phyloP scores from a whole-genome alignment of 352 stramenopile genomes.

The Pythium volutum region DNA sequence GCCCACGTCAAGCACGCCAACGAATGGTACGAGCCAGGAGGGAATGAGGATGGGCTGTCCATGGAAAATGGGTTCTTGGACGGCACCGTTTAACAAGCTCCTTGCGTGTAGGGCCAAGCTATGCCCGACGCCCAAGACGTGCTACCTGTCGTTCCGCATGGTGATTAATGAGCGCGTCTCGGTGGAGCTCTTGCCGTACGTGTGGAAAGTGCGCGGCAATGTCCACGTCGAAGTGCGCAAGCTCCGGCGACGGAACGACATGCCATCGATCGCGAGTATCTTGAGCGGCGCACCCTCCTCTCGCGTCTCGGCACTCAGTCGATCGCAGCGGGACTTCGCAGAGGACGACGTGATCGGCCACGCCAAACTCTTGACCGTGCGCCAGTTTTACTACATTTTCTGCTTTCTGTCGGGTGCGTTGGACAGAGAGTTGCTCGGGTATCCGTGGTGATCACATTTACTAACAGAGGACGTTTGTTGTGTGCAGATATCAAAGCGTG shows the following conservation, averaged over 20 bases:
- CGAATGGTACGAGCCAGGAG: constrained; percentile 50
- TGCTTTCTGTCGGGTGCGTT: constrained; percentile 60
- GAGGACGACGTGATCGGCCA: constrained; percentile 46
- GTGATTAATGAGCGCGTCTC: constrained; percentile 63
- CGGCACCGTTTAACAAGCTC: background rate
- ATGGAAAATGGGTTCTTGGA: no score
- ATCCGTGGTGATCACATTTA: constrained; percentile 4
- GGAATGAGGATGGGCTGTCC: background rate
- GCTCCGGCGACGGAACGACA: constrained; percentile 47
- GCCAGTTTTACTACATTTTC: constrained; percentile 83
- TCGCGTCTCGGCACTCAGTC: background rate
- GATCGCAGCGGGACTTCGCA: background rate
- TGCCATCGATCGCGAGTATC: constrained; percentile 24
- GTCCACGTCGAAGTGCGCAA: constrained; percentile 74
- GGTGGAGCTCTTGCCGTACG: constrained; percentile 61
- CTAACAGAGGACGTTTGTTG: background rate
- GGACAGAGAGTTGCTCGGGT: background rate
- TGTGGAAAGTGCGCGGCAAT: constrained; percentile 70
- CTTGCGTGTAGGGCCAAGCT: constrained; percentile 38
- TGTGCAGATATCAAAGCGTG: constrained; percentile 57
- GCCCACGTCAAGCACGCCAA: constrained; percentile 71
- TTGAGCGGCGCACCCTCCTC: no score
- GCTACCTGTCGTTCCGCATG: constrained; percentile 69
- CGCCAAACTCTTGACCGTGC: constrained; percentile 60
- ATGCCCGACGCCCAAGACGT: constrained; percentile 74